phyloP scores from a whole-genome alignment of 1,284 basidiomycete species.

The Wolfiporia cocos region DNA sequence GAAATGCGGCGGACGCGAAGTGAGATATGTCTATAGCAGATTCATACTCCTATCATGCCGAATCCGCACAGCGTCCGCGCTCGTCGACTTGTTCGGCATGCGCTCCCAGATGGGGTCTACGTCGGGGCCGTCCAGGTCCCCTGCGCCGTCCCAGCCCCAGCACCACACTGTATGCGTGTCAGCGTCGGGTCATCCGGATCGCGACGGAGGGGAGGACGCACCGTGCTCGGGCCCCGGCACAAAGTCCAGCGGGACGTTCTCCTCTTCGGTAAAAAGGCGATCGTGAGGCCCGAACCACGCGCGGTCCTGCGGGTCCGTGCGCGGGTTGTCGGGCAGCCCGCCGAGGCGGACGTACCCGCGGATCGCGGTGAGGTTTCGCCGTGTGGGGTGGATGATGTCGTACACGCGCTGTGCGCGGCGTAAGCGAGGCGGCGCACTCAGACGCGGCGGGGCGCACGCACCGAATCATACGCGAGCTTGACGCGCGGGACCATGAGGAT shows the following conservation, averaged over 20 bases:
- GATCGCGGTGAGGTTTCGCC: slow-evolving; percentile 90
- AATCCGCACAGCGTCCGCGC: slow-evolving; percentile 58
- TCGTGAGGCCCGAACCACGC: slow-evolving; percentile 96
- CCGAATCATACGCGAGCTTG: slow-evolving; percentile 90
- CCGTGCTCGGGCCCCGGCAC: slow-evolving; percentile 80
- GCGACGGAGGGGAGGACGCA: slow-evolving; percentile 34
- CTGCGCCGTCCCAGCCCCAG: slow-evolving; percentile 98
- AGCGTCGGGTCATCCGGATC: background rate
- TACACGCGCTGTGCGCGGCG: slow-evolving; percentile 65
- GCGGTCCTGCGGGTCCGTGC: slow-evolving; percentile 91
- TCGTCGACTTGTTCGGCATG: slow-evolving; percentile 66
- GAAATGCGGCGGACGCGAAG: no score
- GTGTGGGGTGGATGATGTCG: slow-evolving; percentile 85
- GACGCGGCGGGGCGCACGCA: slow-evolving; percentile 29
- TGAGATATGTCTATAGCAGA: background rate
- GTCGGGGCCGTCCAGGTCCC: slow-evolving; percentile 90
- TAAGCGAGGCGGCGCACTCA: background rate
- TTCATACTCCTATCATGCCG: slow-evolving; percentile 61
- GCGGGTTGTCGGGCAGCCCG: slow-evolving; percentile 89
- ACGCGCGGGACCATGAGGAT: slow-evolving; percentile 96
- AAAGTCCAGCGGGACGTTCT: slow-evolving; percentile 73
- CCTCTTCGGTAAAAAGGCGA: slow-evolving; percentile 83
- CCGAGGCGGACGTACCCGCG: slow-evolving; percentile 87
- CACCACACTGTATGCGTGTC: slow-evolving; percentile 91
- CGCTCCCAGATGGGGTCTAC: slow-evolving; percentile 94